phyloP scores from a whole-genome alignment of 2,329 filamentous ascomycete genomes.

The Calycina marina region DNA sequence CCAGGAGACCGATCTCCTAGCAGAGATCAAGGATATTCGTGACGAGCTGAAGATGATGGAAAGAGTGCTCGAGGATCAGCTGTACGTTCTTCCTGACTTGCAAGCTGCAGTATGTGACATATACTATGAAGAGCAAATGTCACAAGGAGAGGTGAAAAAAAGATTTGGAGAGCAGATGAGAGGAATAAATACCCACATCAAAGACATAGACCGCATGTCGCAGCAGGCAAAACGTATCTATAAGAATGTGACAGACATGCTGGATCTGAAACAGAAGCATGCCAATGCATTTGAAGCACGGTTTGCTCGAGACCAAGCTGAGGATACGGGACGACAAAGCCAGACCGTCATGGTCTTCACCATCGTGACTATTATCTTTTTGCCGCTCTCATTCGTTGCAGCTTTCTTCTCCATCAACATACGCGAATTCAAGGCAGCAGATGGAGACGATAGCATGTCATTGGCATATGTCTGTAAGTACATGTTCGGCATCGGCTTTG shows the following conservation, averaged over 20 bases:
- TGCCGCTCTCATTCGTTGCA: constrained; percentile 19
- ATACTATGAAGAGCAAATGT: constrained; percentile 10
- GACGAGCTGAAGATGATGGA: constrained; percentile 34
- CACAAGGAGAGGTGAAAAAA: constrained; percentile 14
- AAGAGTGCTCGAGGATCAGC: constrained; percentile 24
- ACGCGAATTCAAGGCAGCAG: constrained; percentile 9
- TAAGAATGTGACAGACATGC: constrained; percentile 50
- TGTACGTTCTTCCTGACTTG: constrained; percentile 11
- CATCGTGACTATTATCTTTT: constrained; percentile 22
- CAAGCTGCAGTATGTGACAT: constrained; percentile 15
- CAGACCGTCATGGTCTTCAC: constrained; percentile 23
- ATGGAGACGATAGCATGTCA: constrained; percentile 7
- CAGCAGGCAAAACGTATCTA: constrained; percentile 66
- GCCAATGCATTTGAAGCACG: constrained; percentile 19
- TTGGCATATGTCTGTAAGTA: constrained; percentile 16
- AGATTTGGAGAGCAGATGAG: constrained; percentile 12
- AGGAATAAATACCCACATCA: constrained; percentile 11
- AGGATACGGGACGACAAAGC: constrained; percentile 16
- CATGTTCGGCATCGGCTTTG: constrained; percentile 17
- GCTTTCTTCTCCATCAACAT: constrained; percentile 18
- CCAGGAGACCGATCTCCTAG: constrained; percentile 27
- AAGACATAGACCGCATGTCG: constrained; percentile 51
- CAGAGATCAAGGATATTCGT: constrained; percentile 31
- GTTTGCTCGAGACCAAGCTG: constrained; percentile 17
- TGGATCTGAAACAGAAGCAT: constrained; percentile 25